Percentiles rank a stretch among this genome's conserved stretches.
These are phyloP conservation scores for Diplotaxis tenuifolia DNA, from an alignment of 345 rosid species.

Conservation along the genomic window DNA sequence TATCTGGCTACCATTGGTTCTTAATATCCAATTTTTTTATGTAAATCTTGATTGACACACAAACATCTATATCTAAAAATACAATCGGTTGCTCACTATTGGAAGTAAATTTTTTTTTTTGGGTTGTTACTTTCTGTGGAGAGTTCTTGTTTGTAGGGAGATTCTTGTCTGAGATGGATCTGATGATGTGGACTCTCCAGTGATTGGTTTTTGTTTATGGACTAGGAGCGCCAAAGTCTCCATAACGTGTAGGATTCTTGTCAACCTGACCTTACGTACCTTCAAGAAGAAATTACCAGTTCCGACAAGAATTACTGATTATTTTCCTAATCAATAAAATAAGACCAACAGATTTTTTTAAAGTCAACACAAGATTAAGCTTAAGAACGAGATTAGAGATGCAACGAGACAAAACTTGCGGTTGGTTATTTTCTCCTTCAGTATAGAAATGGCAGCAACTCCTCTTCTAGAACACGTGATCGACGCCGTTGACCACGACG, in stretches of 20 bases:
- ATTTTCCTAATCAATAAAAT: no score
- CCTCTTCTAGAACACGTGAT: background rate
- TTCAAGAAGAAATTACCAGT: background rate
- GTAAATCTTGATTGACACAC: no score
- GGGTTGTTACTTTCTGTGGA: background rate
- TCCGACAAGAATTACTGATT: background rate
- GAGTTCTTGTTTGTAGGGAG: background rate
- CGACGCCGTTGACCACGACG: background rate
- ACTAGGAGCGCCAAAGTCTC: background rate
- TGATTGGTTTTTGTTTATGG: background rate
- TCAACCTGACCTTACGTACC: background rate
- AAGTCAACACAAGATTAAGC: no score
- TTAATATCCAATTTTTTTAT: no score
- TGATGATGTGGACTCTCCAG: background rate
- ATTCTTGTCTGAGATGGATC: background rate
- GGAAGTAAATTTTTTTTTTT: no score
- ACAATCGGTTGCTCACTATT: no score
- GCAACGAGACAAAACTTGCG: background rate
- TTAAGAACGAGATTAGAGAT: no score
- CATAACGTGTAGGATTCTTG: background rate
- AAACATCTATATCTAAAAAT: no score
- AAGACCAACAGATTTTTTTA: no score
- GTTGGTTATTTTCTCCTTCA: background rate
- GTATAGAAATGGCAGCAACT: background rate
- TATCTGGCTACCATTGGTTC: no score